phyloP scores from a whole-genome alignment of 2,329 filamentous ascomycete genomes.

The Penicillium sp. region DNA sequence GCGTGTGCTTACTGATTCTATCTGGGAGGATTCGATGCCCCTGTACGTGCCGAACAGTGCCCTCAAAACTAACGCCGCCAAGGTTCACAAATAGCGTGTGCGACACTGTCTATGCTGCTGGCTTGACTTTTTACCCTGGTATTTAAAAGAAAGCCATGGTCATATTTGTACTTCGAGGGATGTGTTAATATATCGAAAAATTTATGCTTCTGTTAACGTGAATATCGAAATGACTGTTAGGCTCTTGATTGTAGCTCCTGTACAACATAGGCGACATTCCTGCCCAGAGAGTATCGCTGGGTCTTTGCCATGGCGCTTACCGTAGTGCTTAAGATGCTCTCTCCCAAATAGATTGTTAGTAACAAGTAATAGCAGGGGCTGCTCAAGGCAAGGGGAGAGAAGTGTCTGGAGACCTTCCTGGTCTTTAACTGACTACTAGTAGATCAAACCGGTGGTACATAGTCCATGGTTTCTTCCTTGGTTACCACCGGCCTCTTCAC shows the following conservation, averaged over 20 bases:
- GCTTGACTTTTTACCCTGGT: neutral
- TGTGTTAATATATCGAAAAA: neutral
- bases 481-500: no score
- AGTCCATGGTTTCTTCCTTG: no score
- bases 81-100: neutral
- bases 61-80: neutral
- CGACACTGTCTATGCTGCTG: neutral
- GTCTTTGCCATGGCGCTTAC: neutral
- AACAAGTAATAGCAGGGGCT: neutral
- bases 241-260: no score
- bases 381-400: neutral
- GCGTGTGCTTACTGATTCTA: constrained; percentile 25
- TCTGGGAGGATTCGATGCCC: constrained; percentile 36
- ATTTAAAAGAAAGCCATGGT: neutral
- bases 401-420: neutral
- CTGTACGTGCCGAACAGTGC: constrained; percentile 10
- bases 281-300: no score
- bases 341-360: no score
- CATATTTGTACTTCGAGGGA: neutral
- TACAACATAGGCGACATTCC: neutral
- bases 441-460: no score
- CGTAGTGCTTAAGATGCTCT: neutral
- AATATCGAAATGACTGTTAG: neutral
- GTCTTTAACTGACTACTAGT: no score
- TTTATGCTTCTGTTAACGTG: neutral